A percentile compares a stretch with the other conserved stretches of the same genome.
Conservation (phyloP, 176 grass and related monocot species). For the Chloris gayana region DNA sequence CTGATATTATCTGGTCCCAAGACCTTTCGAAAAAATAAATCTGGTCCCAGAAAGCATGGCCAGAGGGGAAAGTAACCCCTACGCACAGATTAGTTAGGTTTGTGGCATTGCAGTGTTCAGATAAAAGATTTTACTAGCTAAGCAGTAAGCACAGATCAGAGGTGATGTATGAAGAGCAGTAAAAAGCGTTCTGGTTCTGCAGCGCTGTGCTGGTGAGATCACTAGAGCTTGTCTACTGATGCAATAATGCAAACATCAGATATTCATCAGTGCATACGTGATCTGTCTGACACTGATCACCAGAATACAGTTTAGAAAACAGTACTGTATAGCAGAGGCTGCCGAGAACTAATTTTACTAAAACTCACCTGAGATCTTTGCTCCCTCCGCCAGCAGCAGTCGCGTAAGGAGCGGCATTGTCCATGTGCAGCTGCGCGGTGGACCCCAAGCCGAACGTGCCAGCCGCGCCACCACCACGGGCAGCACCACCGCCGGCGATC, state of each 20-base stretch:
- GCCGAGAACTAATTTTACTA: background rate
- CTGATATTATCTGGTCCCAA: slow-evolving; percentile 21
- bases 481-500: slow-evolving; percentile 1
- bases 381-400: slow-evolving; percentile 37
- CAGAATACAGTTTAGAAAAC: background rate
- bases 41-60: slow-evolving; percentile 34
- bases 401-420: slow-evolving; percentile 46
- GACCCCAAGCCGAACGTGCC: slow-evolving; percentile 40
- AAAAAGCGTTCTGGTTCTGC: background rate
- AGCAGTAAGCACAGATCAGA: slow-evolving; percentile 18
- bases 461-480: background rate
- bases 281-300: slow-evolving; percentile 21
- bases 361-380: slow-evolving; percentile 63
- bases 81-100: background rate
- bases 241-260: slow-evolving; percentile 26
- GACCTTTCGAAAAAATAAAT: no score
- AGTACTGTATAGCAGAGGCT: background rate
- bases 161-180: slow-evolving; percentile 5
- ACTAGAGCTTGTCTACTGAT: background rate
- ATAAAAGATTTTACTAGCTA: background rate
- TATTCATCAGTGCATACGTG: background rate
- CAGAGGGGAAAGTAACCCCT: slow-evolving; percentile 7
- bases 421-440: slow-evolving; percentile 51
- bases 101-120: slow-evolving; percentile 1
- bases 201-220: slow-evolving; percentile 15